Conservation (phyloP, 2,329 filamentous ascomycete species). For the Cadophora sp. region DNA sequence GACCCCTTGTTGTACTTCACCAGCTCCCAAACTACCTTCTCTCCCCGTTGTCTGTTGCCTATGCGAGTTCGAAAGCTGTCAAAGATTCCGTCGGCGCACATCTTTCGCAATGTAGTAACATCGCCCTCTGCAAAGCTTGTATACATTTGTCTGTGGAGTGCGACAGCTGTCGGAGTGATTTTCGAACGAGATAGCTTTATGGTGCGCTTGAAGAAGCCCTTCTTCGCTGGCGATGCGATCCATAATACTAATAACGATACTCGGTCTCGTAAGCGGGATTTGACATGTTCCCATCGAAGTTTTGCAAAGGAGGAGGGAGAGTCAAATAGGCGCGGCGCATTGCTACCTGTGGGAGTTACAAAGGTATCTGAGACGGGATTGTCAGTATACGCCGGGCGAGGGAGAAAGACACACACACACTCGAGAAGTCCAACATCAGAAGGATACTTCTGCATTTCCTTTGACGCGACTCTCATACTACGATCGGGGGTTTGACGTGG, state of each 20-base stretch:
- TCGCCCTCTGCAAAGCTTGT: conserved; percentile 66
- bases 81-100: conserved; percentile 62
- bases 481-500: conserved; percentile 23
- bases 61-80: conserved; percentile 60
- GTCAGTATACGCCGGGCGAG: conserved; percentile 5
- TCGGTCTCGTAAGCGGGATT: conserved; percentile 35
- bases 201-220: conserved; percentile 32
- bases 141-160: conserved; percentile 67
- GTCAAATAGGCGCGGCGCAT: conserved; percentile 41
- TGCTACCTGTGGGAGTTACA: conserved; percentile 43
- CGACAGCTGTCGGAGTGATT: conserved; percentile 60
- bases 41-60: conserved; percentile 53
- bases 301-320: conserved; percentile 36
- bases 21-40: conserved; percentile 60
- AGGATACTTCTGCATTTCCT: conserved; percentile 28
- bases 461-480: conserved; percentile 29
- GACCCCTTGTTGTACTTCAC: conserved; percentile 53
- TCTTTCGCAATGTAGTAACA: conserved; percentile 53
- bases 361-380: conserved; percentile 44
- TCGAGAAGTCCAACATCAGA: conserved; percentile 39
- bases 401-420: conserved; percentile 28
- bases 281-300: conserved; percentile 41
- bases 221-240: conserved; percentile 28
- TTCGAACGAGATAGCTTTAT: conserved; percentile 51
- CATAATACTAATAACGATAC: conserved; percentile 33